Evolutionary conservation across 805 yeast genomes (phyloP), one percentile per base, ranked within the genome.

Genomic region (Yarrowia sp.): DNA sequence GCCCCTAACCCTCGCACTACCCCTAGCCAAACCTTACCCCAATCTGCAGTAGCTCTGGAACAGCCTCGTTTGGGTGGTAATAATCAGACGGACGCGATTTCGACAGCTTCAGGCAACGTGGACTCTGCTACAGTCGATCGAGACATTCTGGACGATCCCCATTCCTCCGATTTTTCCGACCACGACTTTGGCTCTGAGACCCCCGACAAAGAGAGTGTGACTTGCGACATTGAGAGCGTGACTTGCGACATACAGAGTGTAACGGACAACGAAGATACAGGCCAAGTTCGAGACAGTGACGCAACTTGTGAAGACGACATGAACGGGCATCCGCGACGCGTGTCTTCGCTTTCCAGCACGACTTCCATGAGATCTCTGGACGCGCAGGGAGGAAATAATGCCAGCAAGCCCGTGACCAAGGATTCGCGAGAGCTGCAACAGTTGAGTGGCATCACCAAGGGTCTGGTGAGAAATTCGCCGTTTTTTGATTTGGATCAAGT

Each of bases 251-350:
- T 24, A 24, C 30, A 24, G 30, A 24, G 30, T 24, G 30, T 24
- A 24, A 24, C 30, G 30, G 30, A 24, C 30, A 24, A 24, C 30
- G 30, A 24, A 24, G 30, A 24, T 24, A 24, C 7, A 5, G 30
- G 30, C 7, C 30, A 24, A 24, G 30, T 24, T 24, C 60, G 14
- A n/a, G 44, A 38, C 52, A 24, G 8, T 15, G 38, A 47, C 53
- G 38, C 52, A 30, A 52, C 33, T 10, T 9, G 5, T 9, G 5
- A 3, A 38, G 14, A 46, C 33, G 63, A 58, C 64, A 58, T 58
- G 64, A 58, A 58, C 34, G 40, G 50, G 14, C 64, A 58, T 24
- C 64, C 64, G 13, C 49, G 64, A 58, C 64, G 64, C 64, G 64
- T 58, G 40, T 58, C 64, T 33, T 58, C 64, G 30, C 64, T 58